Conservation (phyloP, 371 early-diverging fungal species). For the Syncephalastrum racemosum region DNA sequence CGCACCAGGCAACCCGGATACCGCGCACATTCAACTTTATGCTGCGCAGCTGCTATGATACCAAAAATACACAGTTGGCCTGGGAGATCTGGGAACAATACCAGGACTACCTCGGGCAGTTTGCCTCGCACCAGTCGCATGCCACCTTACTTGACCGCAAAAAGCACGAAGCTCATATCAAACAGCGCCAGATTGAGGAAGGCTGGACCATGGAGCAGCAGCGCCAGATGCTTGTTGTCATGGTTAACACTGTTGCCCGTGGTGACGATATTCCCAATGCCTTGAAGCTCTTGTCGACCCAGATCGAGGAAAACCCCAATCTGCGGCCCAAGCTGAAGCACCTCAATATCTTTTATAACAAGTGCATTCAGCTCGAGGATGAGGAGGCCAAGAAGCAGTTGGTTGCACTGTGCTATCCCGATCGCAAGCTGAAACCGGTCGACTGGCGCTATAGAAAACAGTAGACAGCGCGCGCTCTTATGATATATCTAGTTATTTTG, state of each 20-base stretch:
- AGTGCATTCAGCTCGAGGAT: conserved; percentile 57
- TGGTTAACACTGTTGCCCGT: conserved; percentile 48
- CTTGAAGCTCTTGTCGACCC: conserved; percentile 27
- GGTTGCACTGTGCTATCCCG: conserved; percentile 33
- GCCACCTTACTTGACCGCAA: conserved; percentile 11
- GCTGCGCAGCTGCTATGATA: conserved; percentile 50
- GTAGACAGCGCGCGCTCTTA: not conserved
- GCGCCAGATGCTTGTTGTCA: conserved; percentile 27
- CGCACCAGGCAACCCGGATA: conserved; percentile 42
- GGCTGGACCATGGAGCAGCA: conserved; percentile 44
- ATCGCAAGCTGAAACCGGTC: conserved; percentile 11
- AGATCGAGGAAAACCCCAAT: conserved; percentile 21
- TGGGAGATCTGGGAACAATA: conserved; percentile 60
- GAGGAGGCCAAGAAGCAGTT: conserved; percentile 39
- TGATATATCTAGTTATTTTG: no score
- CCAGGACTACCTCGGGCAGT: conserved; percentile 42
- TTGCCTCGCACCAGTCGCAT: conserved; percentile 5
- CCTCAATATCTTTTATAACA: conserved; percentile 50
- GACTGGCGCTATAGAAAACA: conserved; percentile 23
- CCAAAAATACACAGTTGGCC: conserved; percentile 42
- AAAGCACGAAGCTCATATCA: conserved; percentile 15
- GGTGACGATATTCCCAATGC: conserved; percentile 32
- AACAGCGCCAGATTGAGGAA: conserved; percentile 20
- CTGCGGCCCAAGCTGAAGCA: conserved; percentile 40
- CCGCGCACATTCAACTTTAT: conserved; percentile 58